Conservation (phyloP, 805 yeast genomes). For the Pichia pseudocactophila region DNA sequence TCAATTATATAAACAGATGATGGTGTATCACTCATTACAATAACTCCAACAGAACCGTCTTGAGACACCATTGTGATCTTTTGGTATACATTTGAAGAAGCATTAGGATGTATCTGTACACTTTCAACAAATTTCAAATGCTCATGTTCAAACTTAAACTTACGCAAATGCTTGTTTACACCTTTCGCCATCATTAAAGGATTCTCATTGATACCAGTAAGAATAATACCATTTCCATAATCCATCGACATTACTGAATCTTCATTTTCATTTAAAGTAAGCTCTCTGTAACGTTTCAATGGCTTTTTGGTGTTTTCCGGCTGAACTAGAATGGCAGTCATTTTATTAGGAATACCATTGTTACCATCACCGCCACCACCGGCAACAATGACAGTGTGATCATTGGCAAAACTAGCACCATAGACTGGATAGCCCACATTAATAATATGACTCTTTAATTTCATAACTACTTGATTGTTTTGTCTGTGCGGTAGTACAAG, state of each 20-base stretch:
- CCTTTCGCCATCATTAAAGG: conserved; percentile 48
- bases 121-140: conserved; percentile 54
- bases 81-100: conserved; percentile 47
- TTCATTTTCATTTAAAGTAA: conserved; percentile 43
- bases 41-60: conserved; percentile 55
- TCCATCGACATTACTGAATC: conserved; percentile 88
- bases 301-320: conserved; percentile 39
- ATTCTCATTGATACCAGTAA: conserved; percentile 72
- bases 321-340: conserved; percentile 55
- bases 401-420: conserved; percentile 62
- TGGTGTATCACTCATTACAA: conserved; percentile 61
- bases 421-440: conserved; percentile 66
- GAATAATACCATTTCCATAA: conserved; percentile 40
- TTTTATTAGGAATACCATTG: conserved; percentile 79
- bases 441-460: conserved; percentile 18
- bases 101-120: conserved; percentile 46
- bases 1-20: conserved; percentile 55
- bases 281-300: conserved; percentile 55
- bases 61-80: conserved; percentile 51
- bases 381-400: conserved; percentile 54
- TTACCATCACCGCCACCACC: conserved; percentile 98
- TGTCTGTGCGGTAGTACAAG: too few species aligned
- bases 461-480: too few species aligned
- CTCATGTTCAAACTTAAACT: conserved; percentile 49
- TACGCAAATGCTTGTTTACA: conserved; percentile 63